A percentile compares a stretch with the other conserved stretches of the same genome.
Evolutionary conservation across 139 green algal genomes (phyloP).

Genomic region (Tetradesmus obliquus): DNA sequence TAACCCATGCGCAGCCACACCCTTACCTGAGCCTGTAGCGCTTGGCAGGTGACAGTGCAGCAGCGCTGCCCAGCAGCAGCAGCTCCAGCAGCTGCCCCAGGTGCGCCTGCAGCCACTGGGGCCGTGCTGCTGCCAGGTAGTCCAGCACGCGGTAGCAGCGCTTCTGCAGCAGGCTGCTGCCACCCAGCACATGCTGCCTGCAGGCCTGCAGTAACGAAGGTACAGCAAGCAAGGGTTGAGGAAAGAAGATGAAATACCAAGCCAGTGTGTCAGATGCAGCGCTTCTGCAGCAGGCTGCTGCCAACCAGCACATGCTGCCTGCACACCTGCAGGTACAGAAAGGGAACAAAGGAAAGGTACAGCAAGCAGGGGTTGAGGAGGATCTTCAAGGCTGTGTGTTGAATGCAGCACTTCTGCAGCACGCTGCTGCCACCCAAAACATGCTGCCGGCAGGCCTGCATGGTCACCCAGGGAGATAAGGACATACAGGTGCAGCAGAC

Average conservation of each 20-base stretch:
- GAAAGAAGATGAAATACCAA: background rate
- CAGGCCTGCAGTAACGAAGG: conserved; percentile 51
- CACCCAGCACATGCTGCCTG: conserved; percentile 70
- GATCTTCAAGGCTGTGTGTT: too few species aligned
- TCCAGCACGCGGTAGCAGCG: conserved; percentile 91
- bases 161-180: conserved; percentile 91
- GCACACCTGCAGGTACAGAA: background rate
- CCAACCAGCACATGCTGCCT: conserved; percentile 65
- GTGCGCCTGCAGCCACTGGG: conserved; percentile 46
- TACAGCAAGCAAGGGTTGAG: background rate
- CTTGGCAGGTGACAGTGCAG: conserved; percentile 74
- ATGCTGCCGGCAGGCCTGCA: too few species aligned
- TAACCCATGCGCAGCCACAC: background rate
- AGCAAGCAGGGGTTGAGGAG: background rate
- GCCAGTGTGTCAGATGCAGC: background rate
- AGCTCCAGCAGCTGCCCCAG: conserved; percentile 64
- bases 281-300: conserved; percentile 50
- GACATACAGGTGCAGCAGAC: too few species aligned
- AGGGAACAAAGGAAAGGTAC: background rate
- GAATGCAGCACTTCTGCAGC: too few species aligned
- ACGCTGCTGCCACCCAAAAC: too few species aligned
- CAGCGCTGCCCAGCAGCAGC: conserved; percentile 57
- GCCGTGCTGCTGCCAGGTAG: conserved; percentile 19
- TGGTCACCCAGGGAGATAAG: too few species aligned
- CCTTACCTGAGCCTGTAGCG: conserved; percentile 86